Evolutionary conservation across 2,329 filamentous ascomycete genomes (phyloP), one percentile per base, ranked within the genome.

Genomic region (Colletotrichum sidae): DNA sequence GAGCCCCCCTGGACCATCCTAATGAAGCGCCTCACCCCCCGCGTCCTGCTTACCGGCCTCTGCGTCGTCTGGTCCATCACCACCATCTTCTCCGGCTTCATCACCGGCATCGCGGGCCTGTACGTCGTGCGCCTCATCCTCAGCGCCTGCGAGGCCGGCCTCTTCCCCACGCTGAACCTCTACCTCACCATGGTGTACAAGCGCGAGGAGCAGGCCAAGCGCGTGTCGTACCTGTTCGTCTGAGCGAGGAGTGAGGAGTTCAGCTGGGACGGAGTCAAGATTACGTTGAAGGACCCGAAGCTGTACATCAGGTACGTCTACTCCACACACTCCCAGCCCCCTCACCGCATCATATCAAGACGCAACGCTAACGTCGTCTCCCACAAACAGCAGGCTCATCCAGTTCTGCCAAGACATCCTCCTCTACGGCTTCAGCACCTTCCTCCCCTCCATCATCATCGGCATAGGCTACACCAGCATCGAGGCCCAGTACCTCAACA

Each of bases 371-470:
- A 54, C 42, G 68, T 68, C 8, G 53, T 11, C 9, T n/a, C n/a
- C n/a, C n/a, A n/a, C n/a, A n/a, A n/a, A n/a, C 25, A 64, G 58
- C 61, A 80, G 79, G 6, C 66, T 74, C 33, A 83, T 83, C 15
- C 83, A 85, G 51, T 85, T 86, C 71, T 85, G 82, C 55, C 80
- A 83, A 62, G 82, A 85, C 62, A 82, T 84, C 34, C 73, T 84
- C 47, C 76, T 85, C 1, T 87, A 86, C 69, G 85, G 84, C 15
- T 87, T 88, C 72, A 83, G 80, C 68, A 87, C 84, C 9, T 88
- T 88, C 70, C 74, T 87, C 4, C 86, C 86, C 2, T 81, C 81
- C 2, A 88, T 89, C 67, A 77, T 88, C 52, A 76, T 79, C 47
- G 78, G 77, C 38, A 81, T 87, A 72, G 84, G 84, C 4, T 87